phyloP scores from a whole-genome alignment of 2,329 filamentous ascomycete species.

The Fusarium ramigenum region DNA sequence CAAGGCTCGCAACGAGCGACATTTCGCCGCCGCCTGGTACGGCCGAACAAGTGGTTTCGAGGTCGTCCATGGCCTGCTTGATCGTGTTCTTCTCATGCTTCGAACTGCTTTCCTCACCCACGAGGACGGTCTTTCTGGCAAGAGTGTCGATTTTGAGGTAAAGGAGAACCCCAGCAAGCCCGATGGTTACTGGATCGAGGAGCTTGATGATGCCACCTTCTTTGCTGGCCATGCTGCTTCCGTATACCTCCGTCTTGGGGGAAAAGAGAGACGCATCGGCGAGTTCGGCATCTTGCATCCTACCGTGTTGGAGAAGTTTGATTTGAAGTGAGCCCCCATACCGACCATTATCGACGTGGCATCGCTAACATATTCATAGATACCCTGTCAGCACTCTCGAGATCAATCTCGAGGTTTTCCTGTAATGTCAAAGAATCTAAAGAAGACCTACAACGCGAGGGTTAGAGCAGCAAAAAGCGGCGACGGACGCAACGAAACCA shows the following conservation, averaged over 20 bases:
- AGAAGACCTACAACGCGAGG: conserved; percentile 23
- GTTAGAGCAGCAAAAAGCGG: conserved; percentile 6
- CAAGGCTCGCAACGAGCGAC: conserved; percentile 89
- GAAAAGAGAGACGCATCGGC: conserved; percentile 81
- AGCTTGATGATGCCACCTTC: conserved; percentile 90
- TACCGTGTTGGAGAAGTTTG: conserved; percentile 91
- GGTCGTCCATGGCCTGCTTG: conserved; percentile 91
- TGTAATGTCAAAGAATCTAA: conserved; percentile 60
- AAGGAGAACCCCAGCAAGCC: conserved; percentile 64
- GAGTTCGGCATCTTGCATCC: conserved; percentile 95
- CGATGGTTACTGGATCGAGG: conserved; percentile 92
- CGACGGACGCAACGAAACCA: conserved; percentile 17
- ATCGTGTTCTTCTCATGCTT: conserved; percentile 93
- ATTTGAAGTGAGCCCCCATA: conserved; percentile 72
- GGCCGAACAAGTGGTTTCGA: conserved; percentile 96
- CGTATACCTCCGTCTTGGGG: conserved; percentile 78
- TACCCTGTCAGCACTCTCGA: conserved; percentile 95
- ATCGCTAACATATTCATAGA: conserved; percentile 53
- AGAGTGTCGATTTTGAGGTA: conserved; percentile 63
- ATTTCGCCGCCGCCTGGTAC: conserved; percentile 96
- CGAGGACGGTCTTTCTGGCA: conserved; percentile 71
- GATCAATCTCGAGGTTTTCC: conserved; percentile 92
- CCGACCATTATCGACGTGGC: neutral
- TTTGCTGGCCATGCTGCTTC: conserved; percentile 89
- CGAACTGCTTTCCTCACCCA: conserved; percentile 80